phyloP scores from a whole-genome alignment of 176 grass and related monocot species.

The Juncus effusus region DNA sequence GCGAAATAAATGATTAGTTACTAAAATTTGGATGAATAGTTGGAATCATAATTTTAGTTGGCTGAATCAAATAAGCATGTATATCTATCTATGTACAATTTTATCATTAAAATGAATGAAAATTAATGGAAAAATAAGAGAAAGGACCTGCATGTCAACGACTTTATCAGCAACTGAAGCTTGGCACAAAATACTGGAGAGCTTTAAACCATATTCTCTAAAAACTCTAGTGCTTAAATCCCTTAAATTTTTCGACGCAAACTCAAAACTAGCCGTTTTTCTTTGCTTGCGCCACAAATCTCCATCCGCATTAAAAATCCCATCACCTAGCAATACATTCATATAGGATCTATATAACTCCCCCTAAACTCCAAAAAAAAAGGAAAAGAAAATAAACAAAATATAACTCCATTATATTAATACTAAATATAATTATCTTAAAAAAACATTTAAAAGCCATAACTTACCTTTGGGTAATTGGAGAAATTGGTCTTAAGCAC shows the following conservation, averaged over 20 bases:
- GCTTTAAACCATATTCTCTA: conserved; percentile 83
- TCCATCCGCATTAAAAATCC: conserved; percentile 89
- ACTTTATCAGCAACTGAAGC: conserved; percentile 38
- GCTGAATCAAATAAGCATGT: no score
- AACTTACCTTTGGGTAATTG: conserved; percentile 90
- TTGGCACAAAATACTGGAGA: conserved; percentile 60
- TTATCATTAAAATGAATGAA: no score
- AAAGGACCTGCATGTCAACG: conserved; percentile 68
- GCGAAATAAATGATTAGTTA: no score
- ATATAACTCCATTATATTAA: neutral
- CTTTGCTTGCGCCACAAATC: conserved; percentile 88
- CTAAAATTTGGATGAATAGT: no score
- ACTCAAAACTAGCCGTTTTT: conserved; percentile 94
- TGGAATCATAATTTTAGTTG: no score
- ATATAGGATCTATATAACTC: conserved; percentile 73
- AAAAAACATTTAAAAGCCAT: neutral
- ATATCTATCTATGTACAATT: no score
- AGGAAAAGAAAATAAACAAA: neutral
- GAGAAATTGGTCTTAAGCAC: conserved; percentile 87
- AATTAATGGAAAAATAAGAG: neutral
- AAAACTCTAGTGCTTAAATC: conserved; percentile 79
- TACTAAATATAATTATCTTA: conserved; percentile 5
- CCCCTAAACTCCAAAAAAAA: conserved; percentile 38
- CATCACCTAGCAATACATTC: conserved; percentile 85
- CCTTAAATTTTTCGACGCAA: conserved; percentile 87